A percentile compares a stretch with the other conserved stretches of the same genome.
Evolutionary conservation across 768 basidiomycete genomes (phyloP).

Genomic region (Russula lepida): DNA sequence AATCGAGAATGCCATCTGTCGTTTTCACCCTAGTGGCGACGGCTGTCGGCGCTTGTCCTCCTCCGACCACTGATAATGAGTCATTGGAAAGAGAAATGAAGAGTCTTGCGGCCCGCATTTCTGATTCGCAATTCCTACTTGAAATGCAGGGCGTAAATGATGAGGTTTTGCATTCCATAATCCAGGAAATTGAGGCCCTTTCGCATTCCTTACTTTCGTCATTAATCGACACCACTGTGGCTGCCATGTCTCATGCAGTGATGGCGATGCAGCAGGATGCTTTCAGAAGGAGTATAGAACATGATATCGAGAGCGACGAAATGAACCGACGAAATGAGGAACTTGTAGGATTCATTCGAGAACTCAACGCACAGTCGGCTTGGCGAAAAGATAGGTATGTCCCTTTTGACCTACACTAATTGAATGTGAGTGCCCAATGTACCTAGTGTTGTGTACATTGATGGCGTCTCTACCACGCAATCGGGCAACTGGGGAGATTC

Average conservation of each 20-base stretch:
- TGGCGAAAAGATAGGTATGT: conserved; percentile 2
- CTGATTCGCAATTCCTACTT: conserved; percentile 12
- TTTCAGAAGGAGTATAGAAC: neutral
- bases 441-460: neutral
- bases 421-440: neutral
- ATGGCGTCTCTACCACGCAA: neutral
- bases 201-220: neutral
- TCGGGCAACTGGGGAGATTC: neutral
- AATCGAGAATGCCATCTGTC: neutral
- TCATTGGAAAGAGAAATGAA: conserved; percentile 3
- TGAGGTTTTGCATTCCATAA: neutral
- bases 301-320: neutral
- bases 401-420: neutral
- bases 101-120: neutral
- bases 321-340: neutral
- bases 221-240: conserved; percentile 1
- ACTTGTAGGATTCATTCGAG: conserved; percentile 2
- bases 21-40: neutral
- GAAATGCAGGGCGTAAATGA: neutral
- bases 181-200: neutral
- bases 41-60: neutral
- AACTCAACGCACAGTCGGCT: neutral
- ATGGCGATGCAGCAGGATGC: conserved; percentile 3
- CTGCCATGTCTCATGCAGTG: neutral
- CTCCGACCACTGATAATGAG: neutral